A percentile compares a stretch with the other conserved stretches of the same genome.
These are phyloP conservation scores for Dactylellina sp. DNA, from an alignment of 2,329 filamentous ascomycete genomes.

Conservation along the genomic window DNA sequence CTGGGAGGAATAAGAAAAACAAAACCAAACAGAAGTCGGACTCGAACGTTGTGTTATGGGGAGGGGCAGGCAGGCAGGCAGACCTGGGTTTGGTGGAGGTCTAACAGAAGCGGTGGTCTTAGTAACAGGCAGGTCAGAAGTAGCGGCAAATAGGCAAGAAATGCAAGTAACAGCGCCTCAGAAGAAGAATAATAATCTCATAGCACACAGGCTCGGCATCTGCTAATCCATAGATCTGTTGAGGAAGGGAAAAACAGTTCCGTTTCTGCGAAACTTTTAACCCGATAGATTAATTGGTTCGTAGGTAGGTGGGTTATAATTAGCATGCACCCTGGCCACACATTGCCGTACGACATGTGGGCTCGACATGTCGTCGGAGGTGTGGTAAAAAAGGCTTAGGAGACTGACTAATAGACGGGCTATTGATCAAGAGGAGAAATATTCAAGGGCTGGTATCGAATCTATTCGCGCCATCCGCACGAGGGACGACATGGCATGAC, in stretches of 20 bases:
- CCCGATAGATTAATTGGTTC: slow-evolving; percentile 33
- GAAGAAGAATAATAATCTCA: not conserved
- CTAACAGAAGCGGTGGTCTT: slow-evolving; percentile 23
- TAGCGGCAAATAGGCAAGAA: slow-evolving; percentile 56
- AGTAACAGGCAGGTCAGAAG: slow-evolving; percentile 57
- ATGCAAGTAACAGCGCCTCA: slow-evolving; percentile 8
- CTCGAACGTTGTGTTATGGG: slow-evolving; percentile 53
- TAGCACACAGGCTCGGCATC: slow-evolving; percentile 34
- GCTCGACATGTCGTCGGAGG: slow-evolving; percentile 21
- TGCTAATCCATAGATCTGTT: slow-evolving; percentile 8
- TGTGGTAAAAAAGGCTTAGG: too few species aligned
- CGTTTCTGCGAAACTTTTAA: slow-evolving; percentile 38
- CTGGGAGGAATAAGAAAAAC: slow-evolving; percentile 55
- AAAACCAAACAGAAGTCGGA: slow-evolving; percentile 43
- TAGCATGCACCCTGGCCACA: slow-evolving; percentile 54
- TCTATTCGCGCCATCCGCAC: slow-evolving; percentile 36
- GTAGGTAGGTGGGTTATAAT: slow-evolving; percentile 46
- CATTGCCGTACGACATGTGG: slow-evolving; percentile 55
- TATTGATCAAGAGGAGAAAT: not conserved
- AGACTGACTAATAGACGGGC: slow-evolving; percentile 26
- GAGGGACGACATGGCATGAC: slow-evolving; percentile 26
- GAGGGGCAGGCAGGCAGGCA: slow-evolving; percentile 28
- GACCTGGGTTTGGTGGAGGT: slow-evolving; percentile 32
- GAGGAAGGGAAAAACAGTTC: slow-evolving; percentile 9
- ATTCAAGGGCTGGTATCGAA: slow-evolving; percentile 10